Conservation (phyloP, 163 green algal genomes). For the Botryococcus braunii region DNA sequence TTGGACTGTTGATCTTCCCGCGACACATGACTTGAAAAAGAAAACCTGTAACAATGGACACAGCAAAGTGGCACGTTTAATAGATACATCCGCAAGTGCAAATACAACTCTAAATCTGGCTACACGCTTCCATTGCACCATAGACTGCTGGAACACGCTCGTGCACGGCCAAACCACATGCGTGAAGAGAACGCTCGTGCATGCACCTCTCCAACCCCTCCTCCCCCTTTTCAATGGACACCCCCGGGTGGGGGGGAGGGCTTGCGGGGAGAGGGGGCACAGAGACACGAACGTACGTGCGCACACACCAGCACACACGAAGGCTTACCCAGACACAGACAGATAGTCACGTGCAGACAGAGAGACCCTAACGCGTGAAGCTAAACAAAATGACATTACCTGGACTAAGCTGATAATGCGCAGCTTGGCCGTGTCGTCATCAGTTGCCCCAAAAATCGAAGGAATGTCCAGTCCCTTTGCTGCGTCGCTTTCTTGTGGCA, state of each 20-base stretch:
- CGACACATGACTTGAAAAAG: too few relatives aligned
- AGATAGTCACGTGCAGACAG: not conserved
- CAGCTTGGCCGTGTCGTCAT: conserved; percentile 52
- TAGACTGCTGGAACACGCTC: too few relatives aligned
- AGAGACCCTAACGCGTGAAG: not conserved
- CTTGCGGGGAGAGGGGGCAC: not conserved
- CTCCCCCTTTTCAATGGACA: not conserved
- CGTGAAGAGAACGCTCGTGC: too few relatives aligned
- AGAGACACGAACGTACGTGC: not conserved
- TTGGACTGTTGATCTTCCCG: too few relatives aligned
- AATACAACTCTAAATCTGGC: too few relatives aligned
- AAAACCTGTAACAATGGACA: too few relatives aligned
- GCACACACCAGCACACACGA: not conserved
- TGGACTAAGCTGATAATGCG: conserved; percentile 55
- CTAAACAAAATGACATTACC: conserved; percentile 8
- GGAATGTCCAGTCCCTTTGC: conserved; percentile 8
- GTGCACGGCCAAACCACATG: too few relatives aligned
- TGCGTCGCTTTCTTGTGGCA: conserved; percentile 12
- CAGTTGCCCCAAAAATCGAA: conserved; percentile 67
- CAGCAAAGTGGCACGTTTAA: too few relatives aligned
- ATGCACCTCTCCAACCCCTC: too few relatives aligned
- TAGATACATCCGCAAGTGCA: too few relatives aligned
- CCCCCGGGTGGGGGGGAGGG: not conserved
- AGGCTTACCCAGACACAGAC: not conserved
- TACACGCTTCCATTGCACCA: too few relatives aligned